These are phyloP conservation scores for Astrothelium subdiscretum DNA, from an alignment of 495 filamentous ascomycete species.

Conservation along the genomic window DNA sequence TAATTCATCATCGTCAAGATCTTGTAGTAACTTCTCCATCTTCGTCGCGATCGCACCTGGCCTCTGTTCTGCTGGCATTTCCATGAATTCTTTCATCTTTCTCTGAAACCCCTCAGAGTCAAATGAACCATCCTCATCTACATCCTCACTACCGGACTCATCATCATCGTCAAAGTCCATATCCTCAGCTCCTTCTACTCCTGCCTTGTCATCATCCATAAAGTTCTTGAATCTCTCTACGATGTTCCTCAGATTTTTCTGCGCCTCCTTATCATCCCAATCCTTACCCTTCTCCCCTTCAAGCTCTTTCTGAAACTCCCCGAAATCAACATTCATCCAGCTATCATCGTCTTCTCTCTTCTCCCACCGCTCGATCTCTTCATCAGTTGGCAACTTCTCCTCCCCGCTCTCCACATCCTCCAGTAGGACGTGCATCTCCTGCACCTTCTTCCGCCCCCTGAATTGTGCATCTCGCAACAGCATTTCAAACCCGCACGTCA, in stretches of 20 bases:
- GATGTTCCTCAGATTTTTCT: slow-evolving; percentile 78
- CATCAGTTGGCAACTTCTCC: slow-evolving; percentile 53
- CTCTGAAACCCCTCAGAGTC: slow-evolving; percentile 72
- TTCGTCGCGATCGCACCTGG: not conserved
- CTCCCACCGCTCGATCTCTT: slow-evolving; percentile 62
- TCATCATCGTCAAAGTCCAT: slow-evolving; percentile 58
- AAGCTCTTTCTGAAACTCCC: slow-evolving; percentile 76
- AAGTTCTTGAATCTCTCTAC: slow-evolving; percentile 90
- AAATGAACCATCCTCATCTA: slow-evolving; percentile 48
- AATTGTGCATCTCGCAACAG: slow-evolving; percentile 54
- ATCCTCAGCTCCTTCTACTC: slow-evolving; percentile 62
- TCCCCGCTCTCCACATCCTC: slow-evolving; percentile 57
- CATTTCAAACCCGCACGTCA: slow-evolving; percentile 87
- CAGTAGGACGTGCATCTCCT: slow-evolving; percentile 63
- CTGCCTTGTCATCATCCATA: slow-evolving; percentile 73
- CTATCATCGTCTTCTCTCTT: slow-evolving; percentile 62
- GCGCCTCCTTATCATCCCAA: slow-evolving; percentile 70
- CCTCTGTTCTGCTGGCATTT: slow-evolving; percentile 42
- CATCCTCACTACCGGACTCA: slow-evolving; percentile 46
- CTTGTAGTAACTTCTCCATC: slow-evolving; percentile 25
- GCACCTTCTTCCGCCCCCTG: slow-evolving; percentile 49
- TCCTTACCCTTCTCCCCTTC: slow-evolving; percentile 37
- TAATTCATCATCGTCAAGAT: slow-evolving; percentile 32
- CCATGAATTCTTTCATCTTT: slow-evolving; percentile 97
- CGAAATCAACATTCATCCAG: slow-evolving; percentile 90